Percentiles rank a stretch among this genome's conserved stretches.
phyloP scores from a whole-genome alignment of 768 basidiomycete genomes.

The Fibroporia radiculosa region DNA sequence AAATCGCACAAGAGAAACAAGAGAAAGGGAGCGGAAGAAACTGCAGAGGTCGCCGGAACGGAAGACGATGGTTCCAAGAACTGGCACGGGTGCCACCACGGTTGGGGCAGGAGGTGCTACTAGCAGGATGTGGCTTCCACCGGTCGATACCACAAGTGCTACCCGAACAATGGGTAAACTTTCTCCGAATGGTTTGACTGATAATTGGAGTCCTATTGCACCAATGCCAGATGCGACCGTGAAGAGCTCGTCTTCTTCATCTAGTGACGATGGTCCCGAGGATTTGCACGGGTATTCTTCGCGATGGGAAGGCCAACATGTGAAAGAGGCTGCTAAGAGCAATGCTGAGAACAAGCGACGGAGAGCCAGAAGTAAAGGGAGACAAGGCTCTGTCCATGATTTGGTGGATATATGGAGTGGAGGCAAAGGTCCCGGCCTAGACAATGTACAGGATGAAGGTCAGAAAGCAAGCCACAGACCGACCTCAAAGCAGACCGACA shows the following conservation, averaged over 20 bases:
- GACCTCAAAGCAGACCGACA: background rate
- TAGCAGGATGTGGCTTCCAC: constrained; percentile 9
- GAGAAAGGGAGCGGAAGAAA: constrained; percentile 7
- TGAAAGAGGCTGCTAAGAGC: constrained; percentile 13
- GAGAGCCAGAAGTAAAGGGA: constrained; percentile 37
- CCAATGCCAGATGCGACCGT: constrained; percentile 12
- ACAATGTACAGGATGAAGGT: constrained; percentile 25
- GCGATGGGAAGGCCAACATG: constrained; percentile 39
- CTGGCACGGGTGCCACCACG: constrained; percentile 1
- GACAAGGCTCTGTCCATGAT: constrained; percentile 82
- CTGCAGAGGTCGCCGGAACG: constrained; percentile 8
- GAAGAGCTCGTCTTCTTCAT: constrained; percentile 32
- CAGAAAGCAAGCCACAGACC: constrained; percentile 10
- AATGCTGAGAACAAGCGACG: constrained; percentile 13
- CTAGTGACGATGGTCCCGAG: constrained; percentile 51
- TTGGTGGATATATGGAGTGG: constrained; percentile 76
- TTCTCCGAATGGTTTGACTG: constrained; percentile 25
- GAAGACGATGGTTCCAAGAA: constrained; percentile 14
- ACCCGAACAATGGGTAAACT: constrained; percentile 11
- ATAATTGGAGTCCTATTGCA: constrained; percentile 43
- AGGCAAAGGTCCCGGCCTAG: constrained; percentile 30
- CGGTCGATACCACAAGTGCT: constrained; percentile 6
- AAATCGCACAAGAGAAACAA: constrained; percentile 9
- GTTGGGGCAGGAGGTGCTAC: constrained; percentile 1
- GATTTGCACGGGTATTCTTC: constrained; percentile 37